Evolutionary conservation across 352 stramenopile genomes (phyloP), one percentile per base, ranked within the genome.

Genomic region (Aphanomyces cochlioides): DNA sequence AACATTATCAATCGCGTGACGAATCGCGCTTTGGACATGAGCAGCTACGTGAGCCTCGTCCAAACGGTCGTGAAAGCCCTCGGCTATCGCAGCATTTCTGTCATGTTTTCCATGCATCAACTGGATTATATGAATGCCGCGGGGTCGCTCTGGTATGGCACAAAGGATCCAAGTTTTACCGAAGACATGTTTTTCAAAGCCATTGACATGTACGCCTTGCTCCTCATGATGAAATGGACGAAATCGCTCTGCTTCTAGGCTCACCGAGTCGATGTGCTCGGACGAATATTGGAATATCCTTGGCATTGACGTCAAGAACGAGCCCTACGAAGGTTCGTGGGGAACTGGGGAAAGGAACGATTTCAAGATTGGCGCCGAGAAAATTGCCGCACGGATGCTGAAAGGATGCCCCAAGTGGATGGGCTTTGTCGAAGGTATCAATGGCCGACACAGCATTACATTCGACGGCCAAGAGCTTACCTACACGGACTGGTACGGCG

Each of bases 231-330:
- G 28, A 28, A 28, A 28, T 64, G 86, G n/a, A 85, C 81, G 0
- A 66, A 28, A 3, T 74, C 68, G 6, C 57, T 73, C n/a, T 73
- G 56, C 2, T 28, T 28, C 1, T 28, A 28, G 28, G 28, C 28
- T 28, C 28, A 28, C 28, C 1, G 28, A 28, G 28, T 0, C 28
- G 28, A 28, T 28, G 28, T 28, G 28, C 48, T 61, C 60, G 19
- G 36, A 59, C 43, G 74, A 72, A 48, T 87, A 88, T 76, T 85
- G 79, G 78, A 87, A 87, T 68, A 73, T 88, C 19, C 78, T 87
- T 37, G 79, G 80, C 0, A 78, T 89, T 47, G 81, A 89, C 56
- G 48, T 85, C 38, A 89, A 87, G 75, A 89, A 89, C 57, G 81
- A 89, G 61, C 79, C 81, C 43, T 76, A 70, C 13, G 74, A 85